Base-by-base conservation (phyloP, 2,329 filamentous ascomycete genomes). In the Dactylellina sp. region DNA sequence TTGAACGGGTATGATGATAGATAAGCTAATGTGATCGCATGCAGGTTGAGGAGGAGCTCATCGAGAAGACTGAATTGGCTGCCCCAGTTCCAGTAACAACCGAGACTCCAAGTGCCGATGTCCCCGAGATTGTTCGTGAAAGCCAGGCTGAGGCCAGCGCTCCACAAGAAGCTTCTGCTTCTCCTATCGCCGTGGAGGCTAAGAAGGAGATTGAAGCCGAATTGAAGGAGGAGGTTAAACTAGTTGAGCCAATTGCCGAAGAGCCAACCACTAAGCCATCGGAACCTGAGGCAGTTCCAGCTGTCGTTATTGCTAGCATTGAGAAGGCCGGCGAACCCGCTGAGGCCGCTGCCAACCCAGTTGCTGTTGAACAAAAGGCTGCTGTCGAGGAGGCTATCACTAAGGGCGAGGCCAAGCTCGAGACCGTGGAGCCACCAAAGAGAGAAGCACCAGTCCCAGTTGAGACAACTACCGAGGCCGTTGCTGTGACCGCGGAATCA, bases 341-440 rank as follows among this genome's bases (percentile, higher is more conserved):
- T 7, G 92, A 95, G 81, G 91, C 91, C 35, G 87, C 90, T 37
- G 86, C 86, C 63, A 89, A 88, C 81, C 83, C 87, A 1, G 84
- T 85, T 63, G 90, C 89, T 16, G 90, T 95, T 5, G 82, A 86
- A 75, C 91, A 93, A 78, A 95, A 95, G 86, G 87, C 87, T 80
- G 85, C 84, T 7, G 85, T 93, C 3, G 92, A 96, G 20, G 56
- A 53, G 61, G 70, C 53, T n/a, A 74, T 74, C 24, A 61, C 32
- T 14, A 56, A 65, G 61, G 25, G 47, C 9, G 64, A 66, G 49
- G 50, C 55, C 11, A 66, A 66, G 70, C 53, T 56, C 22, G 66
- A 72, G 40, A 53, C 59, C 2, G 39, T 70, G 20, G 64, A 70
- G 49, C 28, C 64, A 56, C 56, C 64, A 28, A 64, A 44, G 60